Percentiles rank a stretch among this genome's conserved stretches.
Conservation (phyloP, 768 basidiomycete species). For the Naganishia friedmannii region DNA sequence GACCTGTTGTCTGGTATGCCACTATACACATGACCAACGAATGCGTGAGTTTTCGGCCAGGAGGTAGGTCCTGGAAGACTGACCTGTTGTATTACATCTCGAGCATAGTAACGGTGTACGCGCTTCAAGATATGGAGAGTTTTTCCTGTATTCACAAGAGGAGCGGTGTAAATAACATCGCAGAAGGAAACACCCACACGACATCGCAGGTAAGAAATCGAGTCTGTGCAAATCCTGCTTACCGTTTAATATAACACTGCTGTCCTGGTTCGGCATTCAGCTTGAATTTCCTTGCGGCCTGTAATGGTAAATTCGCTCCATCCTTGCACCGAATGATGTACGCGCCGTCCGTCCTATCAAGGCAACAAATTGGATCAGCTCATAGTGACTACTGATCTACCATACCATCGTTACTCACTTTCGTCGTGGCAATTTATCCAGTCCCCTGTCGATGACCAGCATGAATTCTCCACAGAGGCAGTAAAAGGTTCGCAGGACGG, state of each 20-base stretch:
- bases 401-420: constrained; percentile 38
- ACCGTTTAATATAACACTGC: constrained; percentile 77
- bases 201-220: background rate
- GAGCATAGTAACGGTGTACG: constrained; percentile 45
- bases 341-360: constrained; percentile 68
- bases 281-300: constrained; percentile 68
- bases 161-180: background rate
- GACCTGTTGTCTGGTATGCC: constrained; percentile 75
- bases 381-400: constrained; percentile 55
- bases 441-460: constrained; percentile 50
- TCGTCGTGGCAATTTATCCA: constrained; percentile 48
- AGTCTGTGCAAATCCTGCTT: constrained; percentile 41
- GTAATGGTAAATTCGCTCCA: constrained; percentile 58
- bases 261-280: constrained; percentile 70
- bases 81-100: constrained; percentile 47
- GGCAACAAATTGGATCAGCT: constrained; percentile 50
- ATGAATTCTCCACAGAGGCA: constrained; percentile 53
- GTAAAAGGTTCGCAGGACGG: constrained; percentile 52
- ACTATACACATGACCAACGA: constrained; percentile 42
- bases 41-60: background rate
- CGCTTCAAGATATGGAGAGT: constrained; percentile 39
- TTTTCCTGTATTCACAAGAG: background rate
- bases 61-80: constrained; percentile 17
- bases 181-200: constrained; percentile 11
- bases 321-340: constrained; percentile 75